These are phyloP conservation scores for Globisporangium acanthophoron DNA, from an alignment of 352 stramenopile species.

Conservation along the genomic window DNA sequence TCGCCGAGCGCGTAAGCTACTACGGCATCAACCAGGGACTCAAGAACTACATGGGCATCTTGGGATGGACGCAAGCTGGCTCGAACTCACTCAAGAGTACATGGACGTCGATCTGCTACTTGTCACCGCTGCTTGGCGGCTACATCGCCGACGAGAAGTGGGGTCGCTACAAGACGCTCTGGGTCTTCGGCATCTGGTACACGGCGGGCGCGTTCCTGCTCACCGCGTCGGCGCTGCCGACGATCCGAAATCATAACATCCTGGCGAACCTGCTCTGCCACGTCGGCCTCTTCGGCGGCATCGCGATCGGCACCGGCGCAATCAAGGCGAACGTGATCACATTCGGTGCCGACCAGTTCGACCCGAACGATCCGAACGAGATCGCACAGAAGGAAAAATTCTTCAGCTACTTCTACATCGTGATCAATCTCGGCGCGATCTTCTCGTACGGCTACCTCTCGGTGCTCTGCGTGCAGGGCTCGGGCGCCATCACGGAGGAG, in stretches of 20 bases:
- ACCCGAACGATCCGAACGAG: constrained; percentile 80
- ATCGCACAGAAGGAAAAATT: constrained; percentile 78
- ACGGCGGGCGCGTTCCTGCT: constrained; percentile 64
- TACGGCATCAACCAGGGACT: constrained; percentile 86
- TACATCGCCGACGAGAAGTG: constrained; percentile 86
- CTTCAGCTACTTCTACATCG: constrained; percentile 92
- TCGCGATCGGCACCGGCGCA: constrained; percentile 73
- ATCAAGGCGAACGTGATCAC: constrained; percentile 88
- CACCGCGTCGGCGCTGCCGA: constrained; percentile 58
- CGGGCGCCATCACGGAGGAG: constrained; percentile 53
- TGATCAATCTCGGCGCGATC: constrained; percentile 89
- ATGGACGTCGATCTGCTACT: constrained; percentile 85
- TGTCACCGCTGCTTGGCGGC: constrained; percentile 74
- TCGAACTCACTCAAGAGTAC: constrained; percentile 87
- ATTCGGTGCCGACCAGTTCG: constrained; percentile 84
- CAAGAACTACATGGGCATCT: constrained; percentile 82
- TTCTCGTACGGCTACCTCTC: constrained; percentile 90
- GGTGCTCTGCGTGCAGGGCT: constrained; percentile 84
- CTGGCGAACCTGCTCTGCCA: constrained; percentile 67
- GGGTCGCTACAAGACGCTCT: constrained; percentile 80
- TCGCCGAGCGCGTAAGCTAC: constrained; percentile 80
- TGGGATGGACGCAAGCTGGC: constrained; percentile 71
- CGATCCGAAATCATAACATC: constrained; percentile 36
- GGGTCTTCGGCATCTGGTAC: constrained; percentile 80
- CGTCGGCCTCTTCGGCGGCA: constrained; percentile 65